A percentile compares a stretch with the other conserved stretches of the same genome.
Conservation (phyloP, 768 basidiomycete species). For the Hypholoma fasciculare region DNA sequence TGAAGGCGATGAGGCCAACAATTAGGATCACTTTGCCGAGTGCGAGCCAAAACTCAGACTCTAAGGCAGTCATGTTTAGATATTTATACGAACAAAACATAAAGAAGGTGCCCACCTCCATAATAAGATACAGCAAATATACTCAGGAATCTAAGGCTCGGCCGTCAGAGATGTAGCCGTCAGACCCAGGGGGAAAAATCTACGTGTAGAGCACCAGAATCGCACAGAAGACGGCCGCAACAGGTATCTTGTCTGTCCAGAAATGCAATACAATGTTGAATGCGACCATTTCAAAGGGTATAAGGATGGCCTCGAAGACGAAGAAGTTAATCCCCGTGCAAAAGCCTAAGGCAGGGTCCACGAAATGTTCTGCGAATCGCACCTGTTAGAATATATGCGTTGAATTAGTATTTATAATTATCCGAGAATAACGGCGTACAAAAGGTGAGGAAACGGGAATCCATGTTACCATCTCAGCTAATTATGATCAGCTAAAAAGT, state of each 20-base stretch:
- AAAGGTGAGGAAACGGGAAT: slow-evolving; percentile 80
- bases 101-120: slow-evolving; percentile 35
- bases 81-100: not conserved
- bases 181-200: slow-evolving; percentile 1
- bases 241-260: slow-evolving; percentile 53
- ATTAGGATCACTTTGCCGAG: slow-evolving; percentile 50
- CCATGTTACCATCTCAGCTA: slow-evolving; percentile 83
- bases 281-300: slow-evolving; percentile 54
- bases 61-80: slow-evolving; percentile 21
- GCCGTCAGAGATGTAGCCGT: not conserved
- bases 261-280: slow-evolving; percentile 53
- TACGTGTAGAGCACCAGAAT: slow-evolving; percentile 44
- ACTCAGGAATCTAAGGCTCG: slow-evolving; percentile 37
- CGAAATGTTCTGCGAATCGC: slow-evolving; percentile 60
- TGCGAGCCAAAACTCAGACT: slow-evolving; percentile 59
- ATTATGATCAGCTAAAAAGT: slow-evolving; percentile 3
- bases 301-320: slow-evolving; percentile 43
- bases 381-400: slow-evolving; percentile 27
- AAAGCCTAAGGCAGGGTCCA: slow-evolving; percentile 59
- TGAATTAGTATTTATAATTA: not conserved
- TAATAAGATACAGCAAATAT: slow-evolving; percentile 50
- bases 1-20: slow-evolving; percentile 49
- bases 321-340: slow-evolving; percentile 60
- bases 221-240: slow-evolving; percentile 43
- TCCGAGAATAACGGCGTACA: slow-evolving; percentile 33